Evolutionary conservation across 345 rosid species (phyloP), one percentile per base, ranked within the genome.

Genomic region (Aethionema arabicum): DNA sequence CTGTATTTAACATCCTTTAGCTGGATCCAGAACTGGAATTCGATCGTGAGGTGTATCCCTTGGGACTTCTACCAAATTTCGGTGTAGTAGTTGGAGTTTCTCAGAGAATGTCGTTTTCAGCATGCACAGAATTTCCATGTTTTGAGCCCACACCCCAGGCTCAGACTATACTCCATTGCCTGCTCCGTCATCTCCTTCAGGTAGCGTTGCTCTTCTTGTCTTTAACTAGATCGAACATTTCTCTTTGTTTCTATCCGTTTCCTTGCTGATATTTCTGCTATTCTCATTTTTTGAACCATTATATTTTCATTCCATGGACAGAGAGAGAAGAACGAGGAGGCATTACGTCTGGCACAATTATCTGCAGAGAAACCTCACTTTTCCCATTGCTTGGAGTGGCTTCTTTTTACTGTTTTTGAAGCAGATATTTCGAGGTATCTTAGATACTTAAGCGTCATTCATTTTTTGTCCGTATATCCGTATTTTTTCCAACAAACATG

Each of bases 101-200:
- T 55, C 99, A 93, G 72, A 84, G 97, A 75, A 68, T 93, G 91
- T 93, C 96, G 31, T 90, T 90, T 84, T 83, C 96, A n/a, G 95
- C 97, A 47, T 82, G 92, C 73, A 85, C 99, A 29, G 99, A 93
- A 72, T 93, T 93, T 70, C 96, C 99, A 0, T 87, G 97, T 78
- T 93, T 93, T 76, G 96, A 93, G 76, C 97, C 97, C 53, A 79
- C 95, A 78, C 97, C 99, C 62, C 99, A 93, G 76, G 95, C 96
- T 41, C 99, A 93, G 77, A 90, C 97, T 52, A 85, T 93, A 80
- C 66, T 93, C 70, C 99, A 93, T 77, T 93, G 99, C 77, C 79
- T 93, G 11, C 92, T 93, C 30, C 76, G 96, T n/a, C 99, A 93
- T 73, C 95, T 93, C 72, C 95, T 93, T 77, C 99, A 93, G 97